Percentiles rank a stretch among this genome's conserved stretches.
Evolutionary conservation across 306 rosid genomes (phyloP).

Genomic region (Trifolium repens): DNA sequence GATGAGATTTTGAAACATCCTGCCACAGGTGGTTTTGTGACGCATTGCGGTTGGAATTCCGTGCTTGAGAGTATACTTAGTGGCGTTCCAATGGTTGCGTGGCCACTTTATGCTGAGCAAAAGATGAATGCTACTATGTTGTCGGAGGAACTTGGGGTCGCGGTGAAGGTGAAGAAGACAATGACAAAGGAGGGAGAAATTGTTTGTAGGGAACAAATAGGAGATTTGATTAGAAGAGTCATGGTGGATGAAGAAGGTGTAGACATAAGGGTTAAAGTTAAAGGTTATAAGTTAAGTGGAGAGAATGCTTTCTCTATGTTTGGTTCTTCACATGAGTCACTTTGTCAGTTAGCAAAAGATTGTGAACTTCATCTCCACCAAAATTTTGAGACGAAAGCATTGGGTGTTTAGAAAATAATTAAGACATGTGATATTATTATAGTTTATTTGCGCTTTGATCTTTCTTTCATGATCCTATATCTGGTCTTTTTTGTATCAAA

Average conservation of each 20-base stretch:
- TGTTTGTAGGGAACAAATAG: constrained; percentile 51
- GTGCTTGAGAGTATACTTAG: constrained; percentile 53
- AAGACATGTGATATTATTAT: too few species aligned
- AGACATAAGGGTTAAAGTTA: constrained; percentile 16
- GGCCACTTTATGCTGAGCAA: constrained; percentile 81
- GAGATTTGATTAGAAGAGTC: constrained; percentile 50
- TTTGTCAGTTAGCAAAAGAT: constrained; percentile 31
- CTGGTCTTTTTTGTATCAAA: too few species aligned
- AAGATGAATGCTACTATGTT: constrained; percentile 57
- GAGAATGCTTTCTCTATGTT: constrained; percentile 42
- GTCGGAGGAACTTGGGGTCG: constrained; percentile 57
- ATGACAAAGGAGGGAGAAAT: constrained; percentile 30
- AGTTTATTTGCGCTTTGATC: too few species aligned
- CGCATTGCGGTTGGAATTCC: constrained; percentile 62
- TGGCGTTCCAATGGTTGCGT: constrained; percentile 65
- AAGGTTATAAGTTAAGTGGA: constrained; percentile 36
- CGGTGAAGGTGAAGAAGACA: constrained; percentile 19
- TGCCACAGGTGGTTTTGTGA: constrained; percentile 56
- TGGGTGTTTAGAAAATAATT: neutral
- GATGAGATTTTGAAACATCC: constrained; percentile 52
- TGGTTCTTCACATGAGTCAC: constrained; percentile 48
- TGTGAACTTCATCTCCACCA: constrained; percentile 3
- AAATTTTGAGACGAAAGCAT: neutral
- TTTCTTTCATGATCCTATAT: too few species aligned
- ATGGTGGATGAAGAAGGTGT: constrained; percentile 51